These are phyloP conservation scores for Boeremia lycopersici DNA, from an alignment of 2,329 filamentous ascomycete genomes.

Conservation along the genomic window DNA sequence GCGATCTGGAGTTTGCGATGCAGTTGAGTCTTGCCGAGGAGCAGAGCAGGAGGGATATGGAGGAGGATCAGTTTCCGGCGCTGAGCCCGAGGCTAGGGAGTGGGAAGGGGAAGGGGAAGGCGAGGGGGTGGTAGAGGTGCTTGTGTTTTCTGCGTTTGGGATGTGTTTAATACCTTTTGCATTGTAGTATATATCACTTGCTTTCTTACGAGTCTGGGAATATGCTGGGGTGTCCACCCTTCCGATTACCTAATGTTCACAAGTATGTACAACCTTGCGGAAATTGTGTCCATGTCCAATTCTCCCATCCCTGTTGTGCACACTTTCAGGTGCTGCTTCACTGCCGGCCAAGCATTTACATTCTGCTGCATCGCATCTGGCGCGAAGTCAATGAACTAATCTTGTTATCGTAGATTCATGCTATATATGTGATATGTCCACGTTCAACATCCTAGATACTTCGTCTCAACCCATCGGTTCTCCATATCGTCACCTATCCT, in stretches of 20 bases:
- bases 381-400: no score
- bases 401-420: no score
- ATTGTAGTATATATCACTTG: neutral
- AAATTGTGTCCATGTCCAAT: no score
- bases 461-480: conserved; percentile 85
- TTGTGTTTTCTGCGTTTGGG: neutral
- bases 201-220: neutral
- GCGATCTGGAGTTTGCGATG: conserved; percentile 66
- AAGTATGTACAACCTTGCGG: no score
- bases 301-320: no score
- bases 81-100: conserved; percentile 26
- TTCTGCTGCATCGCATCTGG: no score
- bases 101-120: conserved; percentile 39
- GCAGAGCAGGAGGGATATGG: conserved; percentile 52
- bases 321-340: no score
- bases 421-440: neutral
- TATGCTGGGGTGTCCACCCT: neutral
- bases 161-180: conserved; percentile 2
- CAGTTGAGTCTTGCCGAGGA: conserved; percentile 67
- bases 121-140: conserved; percentile 23
- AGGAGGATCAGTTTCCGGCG: conserved; percentile 38
- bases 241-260: neutral
- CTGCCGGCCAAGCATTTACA: no score
- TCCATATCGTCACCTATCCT: conserved; percentile 82
- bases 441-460: conserved; percentile 82